These are phyloP conservation scores for Takashimella koratensis DNA, from an alignment of 1,284 basidiomycete genomes.

Conservation along the genomic window DNA sequence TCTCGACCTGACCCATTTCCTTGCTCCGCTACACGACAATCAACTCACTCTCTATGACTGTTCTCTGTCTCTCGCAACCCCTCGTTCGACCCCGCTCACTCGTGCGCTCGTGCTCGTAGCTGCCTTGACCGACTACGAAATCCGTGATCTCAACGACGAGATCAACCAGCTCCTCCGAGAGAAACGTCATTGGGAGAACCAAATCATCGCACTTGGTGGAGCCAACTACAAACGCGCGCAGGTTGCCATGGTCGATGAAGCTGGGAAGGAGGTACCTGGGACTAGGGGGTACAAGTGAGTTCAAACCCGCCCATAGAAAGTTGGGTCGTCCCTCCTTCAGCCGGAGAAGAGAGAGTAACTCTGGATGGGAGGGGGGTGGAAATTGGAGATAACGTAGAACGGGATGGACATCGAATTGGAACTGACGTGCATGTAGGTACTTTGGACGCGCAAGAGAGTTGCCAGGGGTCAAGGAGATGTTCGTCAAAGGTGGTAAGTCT, in stretches of 20 bases:
- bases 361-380: not conserved
- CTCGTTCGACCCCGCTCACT: too few relatives aligned
- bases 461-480: slow-evolving; percentile 91
- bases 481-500: slow-evolving; percentile 68
- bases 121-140: slow-evolving; percentile 90
- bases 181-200: slow-evolving; percentile 96
- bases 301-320: too few relatives aligned
- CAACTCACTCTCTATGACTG: too few relatives aligned
- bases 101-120: too few relatives aligned
- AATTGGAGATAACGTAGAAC: too few relatives aligned
- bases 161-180: slow-evolving; percentile 95
- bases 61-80: too few relatives aligned
- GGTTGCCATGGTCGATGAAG: slow-evolving; percentile 85
- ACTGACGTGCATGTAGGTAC: too few relatives aligned
- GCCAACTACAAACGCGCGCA: slow-evolving; percentile 88
- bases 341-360: too few relatives aligned
- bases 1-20: too few relatives aligned
- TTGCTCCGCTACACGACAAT: too few relatives aligned
- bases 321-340: too few relatives aligned
- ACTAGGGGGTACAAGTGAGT: slow-evolving; percentile 97
- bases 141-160: slow-evolving; percentile 94
- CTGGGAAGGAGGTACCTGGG: slow-evolving; percentile 90
- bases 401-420: too few relatives aligned
- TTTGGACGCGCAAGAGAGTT: slow-evolving; percentile 96
- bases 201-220: slow-evolving; percentile 89